These are phyloP conservation scores for Prunella vulgaris DNA, from an alignment of 257 asterid species.

Conservation along the genomic window DNA sequence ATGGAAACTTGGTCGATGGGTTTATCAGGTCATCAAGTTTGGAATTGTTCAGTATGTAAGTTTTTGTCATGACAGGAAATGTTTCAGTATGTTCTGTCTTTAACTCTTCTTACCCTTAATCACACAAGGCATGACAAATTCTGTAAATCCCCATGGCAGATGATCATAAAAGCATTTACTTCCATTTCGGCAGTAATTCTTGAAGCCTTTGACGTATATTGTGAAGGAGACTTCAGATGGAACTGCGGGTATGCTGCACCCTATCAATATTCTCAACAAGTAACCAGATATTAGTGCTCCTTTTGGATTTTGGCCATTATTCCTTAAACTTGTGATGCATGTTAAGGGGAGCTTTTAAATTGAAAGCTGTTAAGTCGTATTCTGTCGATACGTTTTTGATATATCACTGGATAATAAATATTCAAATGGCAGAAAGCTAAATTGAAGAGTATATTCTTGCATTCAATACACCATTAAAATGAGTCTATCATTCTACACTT, in stretches of 20 bases:
- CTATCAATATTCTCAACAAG: not conserved
- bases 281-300: not conserved
- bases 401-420: not conserved
- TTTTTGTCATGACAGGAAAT: conserved; percentile 22
- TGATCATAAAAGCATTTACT: conserved; percentile 90
- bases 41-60: conserved; percentile 98
- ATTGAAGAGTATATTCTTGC: conserved; percentile 10
- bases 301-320: conserved; percentile 38
- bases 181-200: conserved; percentile 88
- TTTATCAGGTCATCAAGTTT: conserved; percentile 89
- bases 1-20: conserved; percentile 90
- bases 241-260: conserved; percentile 82
- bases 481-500: not conserved
- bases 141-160: conserved; percentile 48
- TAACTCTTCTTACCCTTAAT: conserved; percentile 13
- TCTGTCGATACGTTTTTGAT: not conserved
- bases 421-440: conserved; percentile 9
- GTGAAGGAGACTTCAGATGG: conserved; percentile 97
- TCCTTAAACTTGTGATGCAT: conserved; percentile 52
- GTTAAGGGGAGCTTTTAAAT: conserved; percentile 57
- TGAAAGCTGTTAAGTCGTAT: conserved; percentile 50
- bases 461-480: not conserved
- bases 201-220: conserved; percentile 86
- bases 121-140: conserved; percentile 8
- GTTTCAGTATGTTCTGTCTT: conserved; percentile 12